Evolutionary conservation across 2,329 filamentous ascomycete species (phyloP), one percentile per base, ranked within the genome.

Genomic region (Thielaviopsis ethacetica): DNA sequence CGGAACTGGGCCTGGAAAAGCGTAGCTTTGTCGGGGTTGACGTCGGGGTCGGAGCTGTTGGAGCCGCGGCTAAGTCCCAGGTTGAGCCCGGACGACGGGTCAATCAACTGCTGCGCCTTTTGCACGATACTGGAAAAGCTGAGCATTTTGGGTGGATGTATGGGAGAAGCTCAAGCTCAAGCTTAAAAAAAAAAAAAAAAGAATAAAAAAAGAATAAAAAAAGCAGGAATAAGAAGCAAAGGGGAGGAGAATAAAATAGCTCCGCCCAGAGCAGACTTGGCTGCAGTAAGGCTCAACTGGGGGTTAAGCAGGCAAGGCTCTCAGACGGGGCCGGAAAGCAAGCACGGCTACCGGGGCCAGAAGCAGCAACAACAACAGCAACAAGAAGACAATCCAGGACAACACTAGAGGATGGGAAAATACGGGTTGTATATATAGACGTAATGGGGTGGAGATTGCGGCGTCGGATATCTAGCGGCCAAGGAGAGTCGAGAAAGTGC

Each of bases 1-100:
- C 93, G 88, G 75, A 98, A 98, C 73, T 98, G 93, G 71, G 86
- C 85, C 74, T 93, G 90, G 75, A 97, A 98, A 61, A 97, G 82
- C 56, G 86, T 85, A 59, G 90, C 84, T 75, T 96, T 97, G 68
- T 91, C 91, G 55, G 91, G 90, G 69, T 88, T 86, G 63, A 81
- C 81, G 71, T 93, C 88, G 61, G 85, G 82, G 67, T 83, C 80
- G 65, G 84, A 82, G 61, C 88, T 78, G 64, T 83, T 82, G 63
- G 87, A 76, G 53, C 38, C 38, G 38, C 57, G 59, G 26, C 49
- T 61, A 27, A 61, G 59, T 17, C 59, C 59, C n/a, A 58, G 50
- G 22, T 53, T 58, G 60, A 84, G 73, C 68, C 86, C 84, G 70
- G 89, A 84, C 64, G 86, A 86, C 58, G 90, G 88, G 71, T 96